Evolutionary conservation across 1,284 basidiomycete genomes (phyloP).

Genomic region (Apiotrichum domesticum): DNA sequence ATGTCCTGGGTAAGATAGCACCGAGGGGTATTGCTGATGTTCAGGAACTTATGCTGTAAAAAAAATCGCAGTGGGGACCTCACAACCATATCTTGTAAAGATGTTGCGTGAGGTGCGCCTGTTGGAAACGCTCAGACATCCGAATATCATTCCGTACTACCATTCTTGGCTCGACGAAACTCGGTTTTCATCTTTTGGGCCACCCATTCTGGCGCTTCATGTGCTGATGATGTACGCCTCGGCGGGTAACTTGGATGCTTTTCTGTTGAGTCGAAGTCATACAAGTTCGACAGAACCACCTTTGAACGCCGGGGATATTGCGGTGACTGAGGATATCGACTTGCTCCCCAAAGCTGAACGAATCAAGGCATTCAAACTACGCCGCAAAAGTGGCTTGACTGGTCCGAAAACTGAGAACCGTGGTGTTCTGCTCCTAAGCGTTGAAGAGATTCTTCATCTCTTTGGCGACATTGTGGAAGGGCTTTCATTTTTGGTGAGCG

Average conservation of each 20-base stretch:
- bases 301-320: conserved; percentile 21
- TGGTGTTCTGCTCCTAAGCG: conserved; percentile 70
- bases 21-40: neutral
- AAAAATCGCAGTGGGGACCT: conserved; percentile 88
- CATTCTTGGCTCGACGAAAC: conserved; percentile 86
- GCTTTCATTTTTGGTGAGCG: conserved; percentile 69
- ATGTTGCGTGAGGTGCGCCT: conserved; percentile 78
- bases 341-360: conserved; percentile 55
- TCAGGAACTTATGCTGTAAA: conserved; percentile 71
- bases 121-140: conserved; percentile 78
- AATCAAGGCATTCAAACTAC: conserved; percentile 50
- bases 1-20: conserved; percentile 23
- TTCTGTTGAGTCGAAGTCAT: conserved; percentile 62
- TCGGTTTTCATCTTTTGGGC: conserved; percentile 75
- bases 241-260: conserved; percentile 73
- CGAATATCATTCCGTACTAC: conserved; percentile 89
- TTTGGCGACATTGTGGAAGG: conserved; percentile 74
- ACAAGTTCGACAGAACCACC: conserved; percentile 11
- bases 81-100: conserved; percentile 70
- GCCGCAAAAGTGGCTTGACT: conserved; percentile 39
- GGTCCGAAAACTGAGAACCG: conserved; percentile 37
- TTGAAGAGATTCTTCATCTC: conserved; percentile 68
- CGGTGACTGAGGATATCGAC: conserved; percentile 50
- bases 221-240: conserved; percentile 92
- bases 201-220: conserved; percentile 72